Conservation (phyloP, 225 moss, liverwort and hornwort species). For the Pseudoscleropodium purum region DNA sequence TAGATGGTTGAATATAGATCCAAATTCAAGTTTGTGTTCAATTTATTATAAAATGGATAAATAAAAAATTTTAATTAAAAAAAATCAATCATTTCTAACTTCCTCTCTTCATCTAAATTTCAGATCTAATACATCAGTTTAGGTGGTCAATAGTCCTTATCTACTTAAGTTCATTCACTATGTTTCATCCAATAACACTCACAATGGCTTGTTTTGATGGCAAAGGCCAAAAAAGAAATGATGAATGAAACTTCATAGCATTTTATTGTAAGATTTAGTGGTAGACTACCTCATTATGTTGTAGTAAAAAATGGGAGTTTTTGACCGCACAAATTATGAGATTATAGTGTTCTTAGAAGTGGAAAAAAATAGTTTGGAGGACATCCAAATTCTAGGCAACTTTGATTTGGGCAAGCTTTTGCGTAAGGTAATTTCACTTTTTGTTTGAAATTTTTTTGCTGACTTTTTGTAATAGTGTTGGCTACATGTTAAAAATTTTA, state of each 20-base stretch:
- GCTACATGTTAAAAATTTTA: neutral
- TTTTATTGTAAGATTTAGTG: neutral
- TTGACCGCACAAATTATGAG: accelerated
- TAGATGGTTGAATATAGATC: neutral
- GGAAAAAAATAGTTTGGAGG: neutral
- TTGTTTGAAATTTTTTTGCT: neutral
- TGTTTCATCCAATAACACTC: neutral
- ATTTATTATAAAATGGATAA: neutral
- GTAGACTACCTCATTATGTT: neutral
- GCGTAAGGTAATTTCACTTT: neutral
- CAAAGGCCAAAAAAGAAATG: neutral
- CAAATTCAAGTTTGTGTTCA: neutral
- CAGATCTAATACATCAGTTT: neutral
- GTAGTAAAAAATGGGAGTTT: neutral
- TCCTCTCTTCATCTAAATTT: neutral
- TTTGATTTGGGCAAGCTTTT: neutral
- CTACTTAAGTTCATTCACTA: neutral
- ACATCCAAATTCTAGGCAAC: accelerated
- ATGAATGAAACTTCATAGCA: neutral
- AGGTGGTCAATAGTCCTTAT: accelerated
- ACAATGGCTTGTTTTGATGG: neutral
- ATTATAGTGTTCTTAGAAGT: neutral
- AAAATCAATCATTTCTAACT: neutral
- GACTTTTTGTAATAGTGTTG: neutral
- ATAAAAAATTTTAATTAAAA: no score